These are phyloP conservation scores for Leccinum pellstonianum DNA, from an alignment of 768 basidiomycete genomes.

Conservation along the genomic window DNA sequence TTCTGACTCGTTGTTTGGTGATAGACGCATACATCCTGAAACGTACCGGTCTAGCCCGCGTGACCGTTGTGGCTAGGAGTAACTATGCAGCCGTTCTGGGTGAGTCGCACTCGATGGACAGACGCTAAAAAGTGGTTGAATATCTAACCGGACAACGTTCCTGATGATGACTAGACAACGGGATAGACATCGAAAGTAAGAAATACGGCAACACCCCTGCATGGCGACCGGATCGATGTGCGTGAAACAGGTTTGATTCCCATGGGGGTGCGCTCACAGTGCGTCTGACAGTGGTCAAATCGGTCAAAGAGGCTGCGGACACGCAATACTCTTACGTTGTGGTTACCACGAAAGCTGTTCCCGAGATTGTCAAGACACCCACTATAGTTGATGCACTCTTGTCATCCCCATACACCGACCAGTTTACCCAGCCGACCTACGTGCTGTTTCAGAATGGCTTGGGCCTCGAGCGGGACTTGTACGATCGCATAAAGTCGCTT, in stretches of 20 bases:
- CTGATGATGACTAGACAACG: constrained; percentile 39
- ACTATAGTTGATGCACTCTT: constrained; percentile 56
- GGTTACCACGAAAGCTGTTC: constrained; percentile 68
- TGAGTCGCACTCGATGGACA: constrained; percentile 19
- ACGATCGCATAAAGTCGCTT: constrained; percentile 47
- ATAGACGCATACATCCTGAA: constrained; percentile 57
- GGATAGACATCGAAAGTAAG: constrained; percentile 53
- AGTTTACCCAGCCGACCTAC: constrained; percentile 53
- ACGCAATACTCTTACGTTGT: constrained; percentile 62
- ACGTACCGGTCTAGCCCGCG: constrained; percentile 55
- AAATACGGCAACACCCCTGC: constrained; percentile 57
- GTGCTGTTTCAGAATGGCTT: constrained; percentile 73
- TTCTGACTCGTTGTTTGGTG: background rate
- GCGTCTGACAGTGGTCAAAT: constrained; percentile 49
- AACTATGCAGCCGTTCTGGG: constrained; percentile 60
- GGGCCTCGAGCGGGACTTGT: constrained; percentile 59
- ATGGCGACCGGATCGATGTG: constrained; percentile 67
- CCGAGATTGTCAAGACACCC: constrained; percentile 60
- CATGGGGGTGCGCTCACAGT: background rate
- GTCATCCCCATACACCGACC: constrained; percentile 43
- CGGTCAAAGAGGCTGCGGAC: constrained; percentile 60
- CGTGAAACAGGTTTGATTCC: background rate
- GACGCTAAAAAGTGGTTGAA: background rate
- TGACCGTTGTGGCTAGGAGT: constrained; percentile 73
- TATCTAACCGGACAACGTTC: background rate